Evolutionary conservation across 2,329 filamentous ascomycete genomes (phyloP), one percentile per base, ranked within the genome.

Genomic region (Pseudogymnoascus sp.): DNA sequence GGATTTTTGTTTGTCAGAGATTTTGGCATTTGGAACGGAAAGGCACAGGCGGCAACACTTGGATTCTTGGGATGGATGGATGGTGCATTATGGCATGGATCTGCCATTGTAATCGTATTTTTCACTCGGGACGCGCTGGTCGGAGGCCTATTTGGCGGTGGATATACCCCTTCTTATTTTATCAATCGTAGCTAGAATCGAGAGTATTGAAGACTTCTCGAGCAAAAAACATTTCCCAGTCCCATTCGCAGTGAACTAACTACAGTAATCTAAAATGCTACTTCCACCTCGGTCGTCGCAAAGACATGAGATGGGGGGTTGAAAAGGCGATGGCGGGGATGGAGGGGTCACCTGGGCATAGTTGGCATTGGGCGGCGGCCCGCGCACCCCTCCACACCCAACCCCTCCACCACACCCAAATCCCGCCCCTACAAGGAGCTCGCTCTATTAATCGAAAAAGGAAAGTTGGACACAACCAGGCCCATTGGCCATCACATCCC

Each of bases 51-150:
- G 49, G 49, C 28, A 55, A 31, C 45, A 52, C 7, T 55, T 55
- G 49, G 49, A 55, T 55, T 55, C 49, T 55, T 55, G 49, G 49
- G 49, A 55, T 55, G 49, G 49, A 55, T 35, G 49, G 49, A 55
- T 55, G 49, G 49, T 55, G 49, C 49, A 55, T 55, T 55, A 33
- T 55, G 49, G 49, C 49, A 55, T 55, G 49, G 49, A 55, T 55
- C 28, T 55, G 49, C 49, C 28, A 35, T 55, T 55, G 49, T 55
- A 55, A 55, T 55, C 49, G 49, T 55, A 55, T 55, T 55, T 43
- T 45, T 55, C 49, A 55, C 49, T 55, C 31, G 49, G 49, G 49
- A 55, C 49, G 49, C 49, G 49, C 49, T 55, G 49, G 49, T 55
- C 49, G 49, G 49, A 55, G 49, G 28, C 49, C 49, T 55, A 55